Base-by-base conservation (phyloP, 2,329 filamentous ascomycete species). In the Monosporascus sp. region DNA sequence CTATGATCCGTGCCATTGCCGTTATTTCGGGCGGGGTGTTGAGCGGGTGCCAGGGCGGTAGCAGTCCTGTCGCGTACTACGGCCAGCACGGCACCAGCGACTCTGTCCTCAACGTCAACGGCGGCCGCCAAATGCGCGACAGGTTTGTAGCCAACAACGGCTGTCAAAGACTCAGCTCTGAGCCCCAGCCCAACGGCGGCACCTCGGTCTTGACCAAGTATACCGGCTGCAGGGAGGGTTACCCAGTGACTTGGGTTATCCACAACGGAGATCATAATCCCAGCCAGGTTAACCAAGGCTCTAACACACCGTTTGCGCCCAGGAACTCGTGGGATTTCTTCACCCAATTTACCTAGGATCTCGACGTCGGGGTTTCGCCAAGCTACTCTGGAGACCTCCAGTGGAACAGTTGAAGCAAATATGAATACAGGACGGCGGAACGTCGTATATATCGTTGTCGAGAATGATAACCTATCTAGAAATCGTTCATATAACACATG, bases 121-220 rank as follows among this genome's bases (percentile, higher is more conserved):
- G 53, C 8, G 71, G 71, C 25, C 54, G 65, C 7, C 47, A 60
- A 53, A 60, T 74, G 54, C 65, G 69, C 7, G 69, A 73, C 51
- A 63, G 60, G 37, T 74, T 73, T 53, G 65, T 70, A 14, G 53
- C 50, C 43, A 70, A 72, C 50, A 74, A 74, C 49, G 66, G 68
- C 7, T 74, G 70, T 50, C 55, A 52, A n/a, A 11, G 46, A 35
- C 54, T 56, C 50, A 55, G 44, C 31, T 52, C 56, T 38, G 17
- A 49, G 27, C 57, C 65, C 59, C 58, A 67, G 48, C 45, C 47
- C 18, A 20, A n/a, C 8, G 57, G 53, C 46, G 51, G 53, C 38
- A 54, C 38, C 35, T 57, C 54, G 35, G 56, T 53, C 48, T 61
- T 52, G 51, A 63, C 57, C 31, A 54, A 50, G 9, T 68, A 63